Base-by-base conservation (phyloP, 2,329 filamentous ascomycete genomes). In the Sporothrix dimorphospora region DNA sequence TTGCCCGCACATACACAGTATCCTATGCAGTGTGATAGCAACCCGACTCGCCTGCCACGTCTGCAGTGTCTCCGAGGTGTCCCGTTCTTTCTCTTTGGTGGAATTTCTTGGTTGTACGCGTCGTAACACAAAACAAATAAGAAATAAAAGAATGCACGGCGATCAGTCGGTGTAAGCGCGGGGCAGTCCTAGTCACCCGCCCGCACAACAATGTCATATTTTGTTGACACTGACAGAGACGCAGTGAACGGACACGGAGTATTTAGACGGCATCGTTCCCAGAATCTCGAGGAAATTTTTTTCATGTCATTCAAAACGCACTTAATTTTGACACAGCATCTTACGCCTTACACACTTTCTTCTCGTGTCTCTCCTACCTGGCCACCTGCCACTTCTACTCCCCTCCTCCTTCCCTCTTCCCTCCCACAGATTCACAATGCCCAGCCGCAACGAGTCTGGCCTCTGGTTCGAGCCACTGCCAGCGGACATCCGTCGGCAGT, bases 401-500 rank as follows among this genome's bases (percentile, higher is more conserved):
- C 40, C 12, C 3, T 24, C 7, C 2, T 47, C 38, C 16, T n/a
- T 14, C 11, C 47, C 19, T n/a, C 16, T n/a, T 14, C 11, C 47
- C 19, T n/a, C 38, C 6, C 34, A 5, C 27, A n/a, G 34, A 0
- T 6, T 34, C 59, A 71, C 9, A n/a, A 74, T 74, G 69, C 73
- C 71, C 7, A 61, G 69, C n/a, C 66, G 55, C 57, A 59, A 63
- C 34, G 24, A 59, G 5, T 59, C 65, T 9, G 66, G 53, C 21
- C 70, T 75, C 68, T 72, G 69, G 69, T 74, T 74, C 12, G 71
- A 74, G 63, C 61, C 68, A 30, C 70, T 75, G 8, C 68, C 74
- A 6, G 49, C 47, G 1, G 65, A 71, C 40, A n/a, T 72, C 9
- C 74, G 74, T 16, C 67, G 71, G 51, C 27, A 65, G 12, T 75